Percentiles rank a stretch among this genome's conserved stretches.
Evolutionary conservation across 2,329 filamentous ascomycete species (phyloP).

Genomic region (Clarireedia homoeocarpa): DNA sequence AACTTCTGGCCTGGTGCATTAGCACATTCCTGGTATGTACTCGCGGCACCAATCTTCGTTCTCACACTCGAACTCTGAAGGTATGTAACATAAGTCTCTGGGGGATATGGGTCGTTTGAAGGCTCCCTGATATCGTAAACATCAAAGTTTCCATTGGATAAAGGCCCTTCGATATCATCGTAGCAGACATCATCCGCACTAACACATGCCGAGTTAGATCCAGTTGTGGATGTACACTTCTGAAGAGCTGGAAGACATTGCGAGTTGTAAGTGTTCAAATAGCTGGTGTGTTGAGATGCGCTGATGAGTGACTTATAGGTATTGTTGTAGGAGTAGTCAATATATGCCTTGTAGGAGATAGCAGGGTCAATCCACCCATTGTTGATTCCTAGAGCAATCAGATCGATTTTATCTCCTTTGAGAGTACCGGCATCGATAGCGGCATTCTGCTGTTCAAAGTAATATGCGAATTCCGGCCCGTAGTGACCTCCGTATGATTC

Average conservation of each 20-base stretch:
- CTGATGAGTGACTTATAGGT: slow-evolving; percentile 36
- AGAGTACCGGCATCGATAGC: slow-evolving; percentile 37
- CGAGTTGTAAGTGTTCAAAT: slow-evolving; percentile 29
- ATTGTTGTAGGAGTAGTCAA: slow-evolving; percentile 26
- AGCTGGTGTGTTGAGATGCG: slow-evolving; percentile 25
- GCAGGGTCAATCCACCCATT: slow-evolving; percentile 43
- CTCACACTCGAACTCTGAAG: slow-evolving; percentile 32
- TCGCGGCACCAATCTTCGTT: slow-evolving; percentile 38
- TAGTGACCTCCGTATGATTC: slow-evolving; percentile 50
- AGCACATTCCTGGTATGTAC: slow-evolving; percentile 36
- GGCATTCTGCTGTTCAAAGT: slow-evolving; percentile 50
- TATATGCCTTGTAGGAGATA: slow-evolving; percentile 39
- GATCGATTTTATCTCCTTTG: slow-evolving; percentile 27
- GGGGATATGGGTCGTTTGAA: slow-evolving; percentile 27
- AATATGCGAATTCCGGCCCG: slow-evolving; percentile 46
- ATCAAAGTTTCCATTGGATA: slow-evolving; percentile 5
- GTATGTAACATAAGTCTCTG: slow-evolving; percentile 35
- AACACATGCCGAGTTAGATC: slow-evolving; percentile 74
- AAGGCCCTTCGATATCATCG: slow-evolving; percentile 12
- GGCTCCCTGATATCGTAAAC: slow-evolving; percentile 13
- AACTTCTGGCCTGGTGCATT: slow-evolving; percentile 33
- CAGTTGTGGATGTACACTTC: slow-evolving; percentile 40
- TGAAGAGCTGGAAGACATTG: slow-evolving; percentile 33
- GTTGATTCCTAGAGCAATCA: slow-evolving; percentile 30
- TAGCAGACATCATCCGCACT: slow-evolving; percentile 46